Base-by-base conservation (phyloP, 225 moss, liverwort and hornwort species). In the Lunularia cruciata region DNA sequence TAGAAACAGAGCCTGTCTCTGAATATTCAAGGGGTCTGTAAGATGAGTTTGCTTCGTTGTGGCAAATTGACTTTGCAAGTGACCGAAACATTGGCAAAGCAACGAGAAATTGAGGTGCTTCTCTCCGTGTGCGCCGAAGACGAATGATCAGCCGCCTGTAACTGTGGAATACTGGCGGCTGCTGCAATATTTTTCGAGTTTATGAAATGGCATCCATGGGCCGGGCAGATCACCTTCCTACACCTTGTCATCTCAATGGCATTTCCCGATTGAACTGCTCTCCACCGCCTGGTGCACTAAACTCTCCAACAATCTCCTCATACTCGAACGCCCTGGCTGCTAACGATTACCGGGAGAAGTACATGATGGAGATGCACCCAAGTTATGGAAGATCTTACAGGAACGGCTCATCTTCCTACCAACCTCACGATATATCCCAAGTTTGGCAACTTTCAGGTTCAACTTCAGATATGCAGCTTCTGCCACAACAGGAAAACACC, bases 321-420 rank as follows among this genome's bases (percentile, higher is more conserved):
- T 76, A 57, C 57, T 71, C 57, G 35, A 63, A 63, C 46, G 27
- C 39, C 8, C 52, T 37, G 70, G 47, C 63, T 54, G 15, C 64
- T 4, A 35, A 60, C 36, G 70, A 76, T 47, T 70, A 64, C 57
- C 64, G 70, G 22, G 76, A 71, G 3, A 63, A 64, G 57, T 71
- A 70, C 57, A 42, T 54, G 60, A 71, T 61, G 76, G 76, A 76
- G 55, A 76, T 76, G 70, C 63, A 65, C 16, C 9, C 60, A 23
- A 26, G 46, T 12, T 58, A 65, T 34, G 62, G 71, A 30, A 43
- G 70, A 48, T 36, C 75, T 6, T 65, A 33, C 16, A 53, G 51
- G 45, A 69, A 54, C 23, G 60, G 57, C 19, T 34, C 65, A 20
- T 37, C 65, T 13, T 47, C 34, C 72, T 39, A 53, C 62, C 38